phyloP scores from a whole-genome alignment of 495 filamentous ascomycete species.

The Paragyromitra xinjiangensis region DNA sequence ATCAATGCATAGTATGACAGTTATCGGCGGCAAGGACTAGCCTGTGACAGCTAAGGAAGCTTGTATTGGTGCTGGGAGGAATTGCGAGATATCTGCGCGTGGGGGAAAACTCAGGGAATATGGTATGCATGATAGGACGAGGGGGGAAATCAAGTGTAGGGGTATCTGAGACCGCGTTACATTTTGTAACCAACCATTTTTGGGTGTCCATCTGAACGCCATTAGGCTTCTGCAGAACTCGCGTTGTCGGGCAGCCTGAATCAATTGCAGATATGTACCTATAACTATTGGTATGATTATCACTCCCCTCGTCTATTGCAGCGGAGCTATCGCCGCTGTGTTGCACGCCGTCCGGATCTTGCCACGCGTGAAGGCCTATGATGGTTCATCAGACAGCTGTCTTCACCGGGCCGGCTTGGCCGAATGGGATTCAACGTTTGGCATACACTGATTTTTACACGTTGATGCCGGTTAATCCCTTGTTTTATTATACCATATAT shows the following conservation, averaged over 20 bases:
- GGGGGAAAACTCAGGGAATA: background rate
- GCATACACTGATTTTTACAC: background rate
- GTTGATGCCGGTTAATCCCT: background rate
- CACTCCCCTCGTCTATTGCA: background rate
- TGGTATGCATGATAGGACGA: background rate
- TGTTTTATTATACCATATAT: background rate
- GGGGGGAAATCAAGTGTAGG: background rate
- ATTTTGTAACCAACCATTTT: background rate
- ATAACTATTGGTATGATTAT: conserved; percentile 3
- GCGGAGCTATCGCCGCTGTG: background rate
- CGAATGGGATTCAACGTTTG: background rate
- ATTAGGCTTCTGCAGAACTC: background rate
- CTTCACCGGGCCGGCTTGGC: conserved; percentile 12
- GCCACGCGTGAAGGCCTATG: background rate
- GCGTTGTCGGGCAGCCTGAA: background rate
- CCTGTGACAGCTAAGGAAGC: conserved; percentile 3
- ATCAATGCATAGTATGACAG: background rate
- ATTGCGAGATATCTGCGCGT: background rate
- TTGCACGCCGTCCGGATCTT: background rate
- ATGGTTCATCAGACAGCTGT: background rate
- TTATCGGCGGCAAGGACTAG: background rate
- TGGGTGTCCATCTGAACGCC: background rate
- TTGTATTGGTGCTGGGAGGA: conserved; percentile 3
- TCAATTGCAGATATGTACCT: background rate
- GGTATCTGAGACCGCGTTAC: background rate